These are phyloP conservation scores for Penicillium freii DNA, from an alignment of 2,329 filamentous ascomycete species.

Conservation along the genomic window DNA sequence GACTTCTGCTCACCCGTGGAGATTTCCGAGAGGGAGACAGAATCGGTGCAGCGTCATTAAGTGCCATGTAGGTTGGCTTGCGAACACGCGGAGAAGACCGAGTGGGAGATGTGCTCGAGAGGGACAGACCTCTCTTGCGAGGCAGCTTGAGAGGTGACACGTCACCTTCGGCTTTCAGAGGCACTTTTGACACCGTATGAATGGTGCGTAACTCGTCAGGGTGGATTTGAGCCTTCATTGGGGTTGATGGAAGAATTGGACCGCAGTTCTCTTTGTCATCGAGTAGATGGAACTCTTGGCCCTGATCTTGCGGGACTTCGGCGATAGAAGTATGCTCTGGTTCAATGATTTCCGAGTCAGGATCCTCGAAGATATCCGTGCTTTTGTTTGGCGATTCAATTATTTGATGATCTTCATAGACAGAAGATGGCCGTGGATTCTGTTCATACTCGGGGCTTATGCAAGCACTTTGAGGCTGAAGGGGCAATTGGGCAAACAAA, in stretches of 20 bases:
- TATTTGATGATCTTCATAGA: slow-evolving; percentile 11
- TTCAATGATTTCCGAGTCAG: neutral
- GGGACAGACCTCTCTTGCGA: slow-evolving; percentile 53
- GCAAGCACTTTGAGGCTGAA: slow-evolving; percentile 6
- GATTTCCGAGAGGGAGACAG: slow-evolving; percentile 33
- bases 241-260: slow-evolving; percentile 52
- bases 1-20: slow-evolving; percentile 17
- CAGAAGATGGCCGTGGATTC: slow-evolving; percentile 4
- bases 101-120: slow-evolving; percentile 45
- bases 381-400: slow-evolving; percentile 10
- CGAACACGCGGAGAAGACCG: slow-evolving; percentile 33
- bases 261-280: slow-evolving; percentile 33
- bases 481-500: slow-evolving; percentile 17
- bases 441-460: slow-evolving; percentile 17
- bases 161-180: slow-evolving; percentile 64
- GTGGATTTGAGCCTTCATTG: slow-evolving; percentile 46
- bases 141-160: slow-evolving; percentile 48
- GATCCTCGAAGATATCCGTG: slow-evolving; percentile 27
- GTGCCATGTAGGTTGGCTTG: slow-evolving; percentile 24
- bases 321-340: neutral
- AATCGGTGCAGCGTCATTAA: slow-evolving; percentile 21
- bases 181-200: slow-evolving; percentile 74
- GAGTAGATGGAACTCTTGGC: slow-evolving; percentile 12
- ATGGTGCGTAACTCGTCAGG: slow-evolving; percentile 55
- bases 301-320: slow-evolving; percentile 9